Conservation (phyloP, 768 basidiomycete species). For the Pisolithus marmoratus region DNA sequence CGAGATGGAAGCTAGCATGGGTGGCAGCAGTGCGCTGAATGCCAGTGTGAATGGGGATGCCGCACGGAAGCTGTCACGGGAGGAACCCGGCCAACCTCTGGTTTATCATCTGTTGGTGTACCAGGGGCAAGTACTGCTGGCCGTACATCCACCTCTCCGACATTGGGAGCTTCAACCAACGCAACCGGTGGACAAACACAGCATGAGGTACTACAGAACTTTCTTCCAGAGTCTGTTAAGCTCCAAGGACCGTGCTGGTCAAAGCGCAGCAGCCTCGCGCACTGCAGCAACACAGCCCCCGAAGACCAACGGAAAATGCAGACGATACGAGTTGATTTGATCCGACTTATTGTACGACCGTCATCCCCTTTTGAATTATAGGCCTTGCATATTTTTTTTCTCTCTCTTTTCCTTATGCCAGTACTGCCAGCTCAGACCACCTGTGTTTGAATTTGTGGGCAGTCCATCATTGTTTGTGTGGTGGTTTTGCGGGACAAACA, state of each 20-base stretch:
- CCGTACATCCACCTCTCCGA: slow-evolving; percentile 36
- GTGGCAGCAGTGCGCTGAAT: slow-evolving; percentile 26
- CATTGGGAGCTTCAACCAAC: slow-evolving; percentile 33
- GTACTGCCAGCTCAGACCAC: neutral
- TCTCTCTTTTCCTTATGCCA: neutral
- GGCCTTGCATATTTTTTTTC: neutral
- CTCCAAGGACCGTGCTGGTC: slow-evolving; percentile 52
- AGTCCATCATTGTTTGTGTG: neutral
- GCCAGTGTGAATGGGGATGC: slow-evolving; percentile 31
- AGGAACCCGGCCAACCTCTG: slow-evolving; percentile 25
- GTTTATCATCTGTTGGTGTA: slow-evolving; percentile 36
- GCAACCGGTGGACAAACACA: slow-evolving; percentile 57
- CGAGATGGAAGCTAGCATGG: slow-evolving; percentile 74
- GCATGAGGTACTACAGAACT: slow-evolving; percentile 81
- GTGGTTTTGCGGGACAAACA: slow-evolving; percentile 8
- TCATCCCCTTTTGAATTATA: neutral
- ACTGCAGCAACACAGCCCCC: slow-evolving; percentile 13
- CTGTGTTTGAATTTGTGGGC: neutral
- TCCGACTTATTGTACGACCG: slow-evolving; percentile 1
- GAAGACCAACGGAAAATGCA: slow-evolving; percentile 32
- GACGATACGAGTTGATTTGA: slow-evolving; percentile 32
- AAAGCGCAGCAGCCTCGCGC: slow-evolving; percentile 26
- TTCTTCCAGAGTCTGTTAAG: slow-evolving; percentile 81
- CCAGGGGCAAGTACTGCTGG: slow-evolving; percentile 27
- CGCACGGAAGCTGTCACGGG: slow-evolving; percentile 29